Evolutionary conservation across 331 rosid species (phyloP), one percentile per base, ranked within the genome.

Genomic region (Saraca asoca): DNA sequence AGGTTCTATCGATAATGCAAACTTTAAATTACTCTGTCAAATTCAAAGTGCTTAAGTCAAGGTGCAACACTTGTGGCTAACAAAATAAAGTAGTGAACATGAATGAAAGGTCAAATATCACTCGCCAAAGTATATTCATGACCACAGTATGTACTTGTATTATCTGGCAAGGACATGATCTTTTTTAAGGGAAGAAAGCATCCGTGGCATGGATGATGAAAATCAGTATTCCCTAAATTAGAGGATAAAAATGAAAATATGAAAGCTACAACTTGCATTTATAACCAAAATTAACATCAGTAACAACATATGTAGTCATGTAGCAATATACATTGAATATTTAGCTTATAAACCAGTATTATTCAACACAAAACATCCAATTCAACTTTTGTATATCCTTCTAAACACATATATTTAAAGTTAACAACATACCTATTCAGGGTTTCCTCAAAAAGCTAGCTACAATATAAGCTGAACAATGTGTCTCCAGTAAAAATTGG

Each of bases 401-500:
- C 41, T 37, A 9, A 37, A 37, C 56, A 49, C 34, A 45, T 42
- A 58, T 60, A 41, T 41, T 31, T 35, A 39, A 59, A 42, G 12
- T 58, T 48, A 43, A 71, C 35, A 59, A 19, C 59, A 71, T 66
- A 93, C 98, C 94, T 94, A 92, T 72, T 88, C 83, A 12, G 92
- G 59, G 88, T 90, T 83, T 96, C 97, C 83, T 94, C 98, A 72
- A 91, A 88, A 71, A 94, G 82, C 64, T 88, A 88, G 78, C 98
- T 97, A 71, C 98, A 94, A 10, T 97, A 94, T 83, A 94, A 80
- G 86, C 98, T 94, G 79, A 94, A 94, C 80, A 94, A 75, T 43
- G 98, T 82, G 73, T 94, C 98, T 17, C 98, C 98, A 1, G 97
- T 84, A 69, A 94, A 93, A 59, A 94, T 80, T 54, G 90, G 83